Conservation (phyloP, 1,284 basidiomycete genomes). For the Somion occarium region DNA sequence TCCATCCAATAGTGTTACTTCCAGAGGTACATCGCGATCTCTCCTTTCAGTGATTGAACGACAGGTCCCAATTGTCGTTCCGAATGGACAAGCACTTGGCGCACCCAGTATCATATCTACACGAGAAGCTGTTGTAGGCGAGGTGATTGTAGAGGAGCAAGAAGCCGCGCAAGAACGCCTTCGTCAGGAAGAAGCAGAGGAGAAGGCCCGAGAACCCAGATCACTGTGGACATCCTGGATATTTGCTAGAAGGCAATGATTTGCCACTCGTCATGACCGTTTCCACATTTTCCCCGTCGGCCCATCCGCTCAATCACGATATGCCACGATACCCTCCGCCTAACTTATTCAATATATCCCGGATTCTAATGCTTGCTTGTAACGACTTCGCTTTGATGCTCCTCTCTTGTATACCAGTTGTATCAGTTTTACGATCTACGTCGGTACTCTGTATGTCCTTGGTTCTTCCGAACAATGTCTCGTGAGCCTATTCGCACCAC, state of each 20-base stretch:
- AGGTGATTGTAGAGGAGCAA: slow-evolving; percentile 63
- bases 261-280: neutral
- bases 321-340: neutral
- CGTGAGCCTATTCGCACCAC: slow-evolving; percentile 8
- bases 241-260: slow-evolving; percentile 36
- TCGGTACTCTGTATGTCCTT: slow-evolving; percentile 19
- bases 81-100: slow-evolving; percentile 6
- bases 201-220: slow-evolving; percentile 38
- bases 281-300: neutral
- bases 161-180: slow-evolving; percentile 48
- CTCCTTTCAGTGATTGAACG: slow-evolving; percentile 33
- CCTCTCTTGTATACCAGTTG: slow-evolving; percentile 11
- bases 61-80: slow-evolving; percentile 17
- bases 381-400: slow-evolving; percentile 8
- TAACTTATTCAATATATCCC: slow-evolving; percentile 18
- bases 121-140: slow-evolving; percentile 56
- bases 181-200: slow-evolving; percentile 50
- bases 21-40: slow-evolving; percentile 27
- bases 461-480: slow-evolving; percentile 19
- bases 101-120: slow-evolving; percentile 33
- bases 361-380: slow-evolving; percentile 2
- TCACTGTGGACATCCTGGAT: slow-evolving; percentile 63
- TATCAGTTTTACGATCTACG: slow-evolving; percentile 10
- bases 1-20: slow-evolving; percentile 29
- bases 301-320: neutral